Conservation (phyloP, 2,329 filamentous ascomycete species). For the Microcyclospora tardicrescens region DNA sequence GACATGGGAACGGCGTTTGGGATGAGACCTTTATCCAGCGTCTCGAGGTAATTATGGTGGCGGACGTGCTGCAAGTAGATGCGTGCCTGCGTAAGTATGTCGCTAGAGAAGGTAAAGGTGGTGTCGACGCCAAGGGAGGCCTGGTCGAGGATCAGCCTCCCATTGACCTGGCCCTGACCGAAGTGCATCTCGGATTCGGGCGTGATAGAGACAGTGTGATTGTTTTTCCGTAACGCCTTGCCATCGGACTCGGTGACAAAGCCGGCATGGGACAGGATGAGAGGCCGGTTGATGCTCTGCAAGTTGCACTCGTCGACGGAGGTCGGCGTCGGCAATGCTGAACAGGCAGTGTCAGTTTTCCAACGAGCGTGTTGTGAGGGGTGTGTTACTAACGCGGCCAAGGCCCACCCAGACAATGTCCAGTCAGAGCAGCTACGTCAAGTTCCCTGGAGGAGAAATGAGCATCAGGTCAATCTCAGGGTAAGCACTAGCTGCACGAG, state of each 20-base stretch:
- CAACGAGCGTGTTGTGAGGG: slow-evolving; percentile 20
- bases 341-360: slow-evolving; percentile 16
- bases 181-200: slow-evolving; percentile 48
- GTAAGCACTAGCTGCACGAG: no score
- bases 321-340: slow-evolving; percentile 18
- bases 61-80: slow-evolving; percentile 41
- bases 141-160: slow-evolving; percentile 37
- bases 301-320: slow-evolving; percentile 25
- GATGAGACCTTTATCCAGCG: slow-evolving; percentile 30
- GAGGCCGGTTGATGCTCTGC: slow-evolving; percentile 34
- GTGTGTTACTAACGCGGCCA: slow-evolving; percentile 27
- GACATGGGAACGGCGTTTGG: slow-evolving; percentile 40
- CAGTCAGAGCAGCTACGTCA: slow-evolving; percentile 29
- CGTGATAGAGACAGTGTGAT: slow-evolving; percentile 45
- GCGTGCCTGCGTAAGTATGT: slow-evolving; percentile 37
- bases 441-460: background rate
- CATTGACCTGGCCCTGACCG: slow-evolving; percentile 38
- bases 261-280: slow-evolving; percentile 41
- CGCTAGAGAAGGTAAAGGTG: slow-evolving; percentile 11
- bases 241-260: slow-evolving; percentile 31
- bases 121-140: slow-evolving; percentile 18
- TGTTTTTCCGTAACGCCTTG: slow-evolving; percentile 33
- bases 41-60: slow-evolving; percentile 26
- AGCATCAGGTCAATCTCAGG: background rate
- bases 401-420: slow-evolving; percentile 15